These are phyloP conservation scores for Poa annua DNA, from an alignment of 176 grass and related monocot species.

Conservation along the genomic window DNA sequence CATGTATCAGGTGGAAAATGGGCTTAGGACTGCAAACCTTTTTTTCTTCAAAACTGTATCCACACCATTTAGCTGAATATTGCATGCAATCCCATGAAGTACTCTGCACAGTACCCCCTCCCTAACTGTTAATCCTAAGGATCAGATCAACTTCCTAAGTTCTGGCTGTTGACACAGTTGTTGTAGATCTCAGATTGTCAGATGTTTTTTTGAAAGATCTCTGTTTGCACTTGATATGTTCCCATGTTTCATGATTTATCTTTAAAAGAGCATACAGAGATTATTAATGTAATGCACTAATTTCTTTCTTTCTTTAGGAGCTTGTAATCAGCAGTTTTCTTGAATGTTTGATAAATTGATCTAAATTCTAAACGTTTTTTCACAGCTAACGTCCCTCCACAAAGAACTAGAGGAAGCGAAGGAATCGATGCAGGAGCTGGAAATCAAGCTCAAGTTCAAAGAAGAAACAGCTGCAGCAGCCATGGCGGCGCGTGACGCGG, in stretches of 20 bases:
- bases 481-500: conserved; percentile 78
- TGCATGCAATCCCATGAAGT: conserved; percentile 36
- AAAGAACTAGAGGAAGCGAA: conserved; percentile 89
- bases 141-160: no score
- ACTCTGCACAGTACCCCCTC: neutral
- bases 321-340: neutral
- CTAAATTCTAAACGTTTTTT: neutral
- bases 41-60: neutral
- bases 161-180: no score
- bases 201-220: no score
- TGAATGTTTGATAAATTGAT: neutral
- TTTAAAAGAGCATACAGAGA: no score
- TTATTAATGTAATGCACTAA: no score
- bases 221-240: no score
- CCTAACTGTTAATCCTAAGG: neutral
- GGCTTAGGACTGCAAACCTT: neutral
- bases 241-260: no score
- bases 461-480: conserved; percentile 83
- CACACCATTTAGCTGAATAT: neutral
- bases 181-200: no score
- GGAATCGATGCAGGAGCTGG: conserved; percentile 68
- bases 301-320: no score
- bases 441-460: conserved; percentile 98
- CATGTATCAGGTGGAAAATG: neutral
- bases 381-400: conserved; percentile 69